Conservation (phyloP, 495 filamentous ascomycete species). For the Chaetomidium leptoderma region DNA sequence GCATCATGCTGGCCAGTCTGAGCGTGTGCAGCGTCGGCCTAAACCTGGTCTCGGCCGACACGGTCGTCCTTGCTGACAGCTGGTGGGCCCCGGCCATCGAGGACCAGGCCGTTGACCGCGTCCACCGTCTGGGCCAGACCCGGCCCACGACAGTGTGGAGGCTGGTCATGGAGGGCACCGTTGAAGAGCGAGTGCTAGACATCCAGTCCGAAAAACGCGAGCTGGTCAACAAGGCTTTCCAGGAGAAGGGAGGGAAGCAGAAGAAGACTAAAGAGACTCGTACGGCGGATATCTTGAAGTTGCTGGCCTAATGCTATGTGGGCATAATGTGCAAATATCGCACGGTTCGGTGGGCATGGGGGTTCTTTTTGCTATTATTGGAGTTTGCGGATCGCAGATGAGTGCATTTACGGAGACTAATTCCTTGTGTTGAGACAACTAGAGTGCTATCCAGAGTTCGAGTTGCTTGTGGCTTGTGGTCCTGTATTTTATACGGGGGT, state of each 20-base stretch:
- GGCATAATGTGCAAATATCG: neutral
- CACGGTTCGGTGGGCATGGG: neutral
- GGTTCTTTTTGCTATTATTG: too few relatives aligned
- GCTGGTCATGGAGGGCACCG: conserved; percentile 73
- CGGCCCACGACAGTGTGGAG: conserved; percentile 73
- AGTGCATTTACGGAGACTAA: too few relatives aligned
- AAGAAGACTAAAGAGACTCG: conserved; percentile 43
- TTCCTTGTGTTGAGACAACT: too few relatives aligned
- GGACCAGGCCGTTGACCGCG: conserved; percentile 88
- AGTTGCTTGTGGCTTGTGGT: too few relatives aligned
- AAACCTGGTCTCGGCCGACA: conserved; percentile 84
- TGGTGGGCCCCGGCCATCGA: conserved; percentile 95
- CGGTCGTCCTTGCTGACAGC: conserved; percentile 76
- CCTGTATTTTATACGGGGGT: too few relatives aligned
- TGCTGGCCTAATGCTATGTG: conserved; percentile 28
- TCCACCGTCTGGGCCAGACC: conserved; percentile 83
- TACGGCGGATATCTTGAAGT: conserved; percentile 39
- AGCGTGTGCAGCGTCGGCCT: conserved; percentile 82
- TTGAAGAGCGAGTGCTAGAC: conserved; percentile 83
- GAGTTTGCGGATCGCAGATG: too few relatives aligned
- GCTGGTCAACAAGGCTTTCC: conserved; percentile 72
- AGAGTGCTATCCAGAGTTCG: too few relatives aligned
- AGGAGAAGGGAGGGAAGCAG: conserved; percentile 50
- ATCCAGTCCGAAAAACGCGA: conserved; percentile 78
- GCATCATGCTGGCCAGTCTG: conserved; percentile 77